phyloP scores from a whole-genome alignment of 768 basidiomycete species.

The Lactifluus subvellereus region DNA sequence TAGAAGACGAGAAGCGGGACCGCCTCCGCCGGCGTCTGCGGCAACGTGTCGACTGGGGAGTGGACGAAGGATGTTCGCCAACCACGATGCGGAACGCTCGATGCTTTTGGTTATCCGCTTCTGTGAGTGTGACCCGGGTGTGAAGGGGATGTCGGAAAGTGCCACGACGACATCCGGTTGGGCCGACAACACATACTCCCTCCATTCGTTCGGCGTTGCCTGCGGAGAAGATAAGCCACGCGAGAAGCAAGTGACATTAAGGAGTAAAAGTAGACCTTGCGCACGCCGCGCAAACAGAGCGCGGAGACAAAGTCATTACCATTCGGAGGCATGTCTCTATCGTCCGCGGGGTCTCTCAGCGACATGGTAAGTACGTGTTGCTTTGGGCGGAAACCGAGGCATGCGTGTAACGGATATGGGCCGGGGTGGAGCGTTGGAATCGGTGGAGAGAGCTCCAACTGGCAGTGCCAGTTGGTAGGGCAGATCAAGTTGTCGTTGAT shows the following conservation, averaged over 20 bases:
- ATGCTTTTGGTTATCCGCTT: constrained; percentile 73
- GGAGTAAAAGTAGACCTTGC: constrained; percentile 45
- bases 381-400: constrained; percentile 49
- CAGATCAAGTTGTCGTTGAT: background rate
- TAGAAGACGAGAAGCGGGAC: constrained; percentile 26
- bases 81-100: constrained; percentile 63
- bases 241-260: constrained; percentile 1
- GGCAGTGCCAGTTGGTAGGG: background rate
- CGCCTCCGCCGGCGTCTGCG: background rate
- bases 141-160: constrained; percentile 64
- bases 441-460: constrained; percentile 66
- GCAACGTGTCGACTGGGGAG: constrained; percentile 17
- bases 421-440: constrained; percentile 55
- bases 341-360: constrained; percentile 60
- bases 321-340: constrained; percentile 67
- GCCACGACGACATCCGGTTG: constrained; percentile 69
- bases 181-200: constrained; percentile 43
- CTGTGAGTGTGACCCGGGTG: constrained; percentile 62
- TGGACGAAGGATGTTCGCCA: constrained; percentile 45
- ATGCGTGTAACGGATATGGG: constrained; percentile 52
- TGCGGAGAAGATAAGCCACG: constrained; percentile 28
- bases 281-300: constrained; percentile 59
- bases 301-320: constrained; percentile 52
- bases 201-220: constrained; percentile 55
- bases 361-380: constrained; percentile 54